Evolutionary conservation across 306 rosid species (phyloP).

Genomic region (Fagus sylvatica): DNA sequence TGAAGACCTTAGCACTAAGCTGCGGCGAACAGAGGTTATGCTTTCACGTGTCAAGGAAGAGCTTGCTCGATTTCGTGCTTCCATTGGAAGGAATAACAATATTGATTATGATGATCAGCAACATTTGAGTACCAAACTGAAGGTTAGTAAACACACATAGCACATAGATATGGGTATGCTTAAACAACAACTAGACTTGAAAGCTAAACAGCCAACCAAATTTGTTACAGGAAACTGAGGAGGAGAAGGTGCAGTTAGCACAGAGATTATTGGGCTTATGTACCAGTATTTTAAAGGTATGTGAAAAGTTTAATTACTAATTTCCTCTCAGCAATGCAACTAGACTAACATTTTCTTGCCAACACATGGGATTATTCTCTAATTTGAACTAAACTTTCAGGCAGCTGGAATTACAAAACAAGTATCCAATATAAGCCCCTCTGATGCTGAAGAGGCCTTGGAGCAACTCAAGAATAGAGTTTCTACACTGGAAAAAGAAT

Average conservation of each 20-base stretch:
- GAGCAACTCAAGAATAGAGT: slow-evolving; percentile 55
- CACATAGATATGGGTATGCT: neutral
- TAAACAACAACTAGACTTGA: slow-evolving; percentile 2
- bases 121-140: slow-evolving; percentile 57
- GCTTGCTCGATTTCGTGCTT: slow-evolving; percentile 55
- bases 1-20: slow-evolving; percentile 68
- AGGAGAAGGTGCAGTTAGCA: slow-evolving; percentile 77
- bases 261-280: slow-evolving; percentile 69
- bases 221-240: slow-evolving; percentile 67
- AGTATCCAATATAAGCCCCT: slow-evolving; percentile 47
- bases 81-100: slow-evolving; percentile 45
- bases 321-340: slow-evolving; percentile 7
- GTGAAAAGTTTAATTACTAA: neutral
- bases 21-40: slow-evolving; percentile 50
- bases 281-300: slow-evolving; percentile 70
- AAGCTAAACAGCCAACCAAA: slow-evolving; percentile 28
- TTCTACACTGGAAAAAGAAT: slow-evolving; percentile 66
- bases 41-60: slow-evolving; percentile 73
- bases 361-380: neutral
- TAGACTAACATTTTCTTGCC: neutral
- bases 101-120: slow-evolving; percentile 78
- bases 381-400: slow-evolving; percentile 39
- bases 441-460: slow-evolving; percentile 75
- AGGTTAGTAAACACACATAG: slow-evolving; percentile 49
- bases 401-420: slow-evolving; percentile 79